Conservation (phyloP, 2,329 filamentous ascomycete species). For the Ophiostoma himal-ulmi region DNA sequence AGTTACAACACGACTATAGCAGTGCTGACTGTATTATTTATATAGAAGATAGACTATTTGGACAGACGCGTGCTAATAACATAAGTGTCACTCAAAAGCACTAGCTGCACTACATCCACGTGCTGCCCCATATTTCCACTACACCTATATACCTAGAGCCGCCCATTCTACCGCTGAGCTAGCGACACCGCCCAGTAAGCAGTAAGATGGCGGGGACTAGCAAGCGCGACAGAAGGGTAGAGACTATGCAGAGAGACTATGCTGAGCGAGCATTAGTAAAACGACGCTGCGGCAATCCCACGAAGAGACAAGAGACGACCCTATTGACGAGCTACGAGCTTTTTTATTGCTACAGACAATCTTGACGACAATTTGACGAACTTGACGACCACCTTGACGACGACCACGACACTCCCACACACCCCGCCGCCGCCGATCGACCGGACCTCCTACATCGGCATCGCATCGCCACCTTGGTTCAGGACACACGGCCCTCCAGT, state of each 20-base stretch:
- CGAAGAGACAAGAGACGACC: not conserved
- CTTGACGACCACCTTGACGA: not conserved
- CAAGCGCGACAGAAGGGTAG: not conserved
- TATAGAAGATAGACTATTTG: not conserved
- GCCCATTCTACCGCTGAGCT: not conserved
- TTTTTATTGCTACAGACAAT: not conserved
- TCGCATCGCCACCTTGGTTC: not conserved
- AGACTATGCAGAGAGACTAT: not conserved
- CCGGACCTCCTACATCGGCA: not conserved
- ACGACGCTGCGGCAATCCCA: not conserved
- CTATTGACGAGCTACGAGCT: not conserved
- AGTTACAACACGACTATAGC: too few species aligned
- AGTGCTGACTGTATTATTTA: too few species aligned
- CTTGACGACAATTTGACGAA: not conserved
- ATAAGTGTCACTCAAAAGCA: not conserved
- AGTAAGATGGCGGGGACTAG: not conserved
- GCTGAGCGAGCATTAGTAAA: conserved; percentile 4
- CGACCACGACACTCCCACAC: not conserved
- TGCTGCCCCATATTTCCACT: not conserved
- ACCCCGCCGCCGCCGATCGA: not conserved
- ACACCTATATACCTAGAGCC: not conserved
- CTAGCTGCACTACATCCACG: not conserved
- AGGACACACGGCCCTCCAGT: not conserved
- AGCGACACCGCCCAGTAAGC: not conserved
- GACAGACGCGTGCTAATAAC: not conserved